phyloP scores from a whole-genome alignment of 2,329 filamentous ascomycete species.

The Elsinoe necatrix region DNA sequence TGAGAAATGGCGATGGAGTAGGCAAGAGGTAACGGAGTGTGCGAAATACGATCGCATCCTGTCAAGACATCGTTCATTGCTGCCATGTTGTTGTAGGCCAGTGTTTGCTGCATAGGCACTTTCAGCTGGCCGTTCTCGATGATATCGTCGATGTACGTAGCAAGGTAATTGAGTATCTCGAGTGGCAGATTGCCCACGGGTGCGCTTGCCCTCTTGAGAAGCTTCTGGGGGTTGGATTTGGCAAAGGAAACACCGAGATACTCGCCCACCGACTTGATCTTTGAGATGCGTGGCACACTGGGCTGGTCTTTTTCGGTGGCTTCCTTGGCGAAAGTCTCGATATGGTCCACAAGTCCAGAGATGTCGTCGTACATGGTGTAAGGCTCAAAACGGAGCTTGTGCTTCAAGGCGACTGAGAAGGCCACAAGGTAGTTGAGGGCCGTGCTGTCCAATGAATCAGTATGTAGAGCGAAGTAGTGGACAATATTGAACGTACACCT shows the following conservation, averaged over 20 bases:
- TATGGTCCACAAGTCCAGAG: slow-evolving; percentile 57
- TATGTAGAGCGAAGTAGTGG: neutral
- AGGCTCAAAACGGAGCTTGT: slow-evolving; percentile 75
- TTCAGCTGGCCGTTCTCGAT: slow-evolving; percentile 49
- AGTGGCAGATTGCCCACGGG: slow-evolving; percentile 76
- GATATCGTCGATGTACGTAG: slow-evolving; percentile 55
- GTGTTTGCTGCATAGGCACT: slow-evolving; percentile 51
- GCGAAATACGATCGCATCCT: slow-evolving; percentile 68
- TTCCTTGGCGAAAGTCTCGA: slow-evolving; percentile 64
- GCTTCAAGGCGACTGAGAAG: slow-evolving; percentile 70
- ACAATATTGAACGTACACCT: slow-evolving; percentile 49
- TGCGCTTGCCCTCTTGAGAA: slow-evolving; percentile 61
- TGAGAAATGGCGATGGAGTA: slow-evolving; percentile 80
- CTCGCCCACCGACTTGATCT: slow-evolving; percentile 44
- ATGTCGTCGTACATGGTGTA: slow-evolving; percentile 70
- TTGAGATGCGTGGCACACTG: slow-evolving; percentile 26
- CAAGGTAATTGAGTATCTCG: slow-evolving; percentile 68
- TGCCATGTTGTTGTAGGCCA: slow-evolving; percentile 49
- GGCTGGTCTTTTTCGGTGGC: slow-evolving; percentile 37
- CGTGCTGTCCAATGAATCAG: slow-evolving; percentile 29
- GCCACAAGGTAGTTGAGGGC: slow-evolving; percentile 70
- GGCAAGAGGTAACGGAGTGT: slow-evolving; percentile 72
- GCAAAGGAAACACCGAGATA: slow-evolving; percentile 71
- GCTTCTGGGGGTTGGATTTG: slow-evolving; percentile 67
- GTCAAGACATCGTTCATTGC: slow-evolving; percentile 64